Evolutionary conservation across 148 eudicot genomes (phyloP).

Genomic region (Heliosperma pusillum): DNA sequence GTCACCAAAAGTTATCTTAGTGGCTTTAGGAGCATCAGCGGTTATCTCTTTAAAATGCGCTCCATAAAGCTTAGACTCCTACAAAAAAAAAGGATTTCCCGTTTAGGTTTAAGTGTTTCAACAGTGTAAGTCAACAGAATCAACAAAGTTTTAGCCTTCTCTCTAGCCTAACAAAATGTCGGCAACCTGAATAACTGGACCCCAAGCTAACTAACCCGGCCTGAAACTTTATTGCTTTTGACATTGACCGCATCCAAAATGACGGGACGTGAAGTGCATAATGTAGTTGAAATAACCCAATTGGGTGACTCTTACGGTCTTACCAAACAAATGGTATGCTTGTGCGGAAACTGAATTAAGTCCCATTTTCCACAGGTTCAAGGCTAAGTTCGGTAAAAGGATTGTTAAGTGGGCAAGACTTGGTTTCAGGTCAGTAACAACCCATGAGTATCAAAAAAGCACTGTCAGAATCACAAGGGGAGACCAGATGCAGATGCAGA

Average conservation of each 20-base stretch:
- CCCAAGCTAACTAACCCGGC: not conserved
- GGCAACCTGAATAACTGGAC: not conserved
- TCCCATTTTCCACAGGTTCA: too few species aligned
- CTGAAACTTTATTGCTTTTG: not conserved
- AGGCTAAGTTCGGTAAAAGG: too few species aligned
- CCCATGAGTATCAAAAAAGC: not conserved
- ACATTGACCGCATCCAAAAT: not conserved
- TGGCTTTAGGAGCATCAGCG: constrained; percentile 88
- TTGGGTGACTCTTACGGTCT: too few species aligned
- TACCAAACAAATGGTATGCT: too few species aligned
- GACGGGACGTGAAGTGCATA: too few species aligned
- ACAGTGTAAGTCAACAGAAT: not conserved
- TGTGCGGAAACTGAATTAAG: too few species aligned
- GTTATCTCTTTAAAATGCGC: constrained; percentile 89
- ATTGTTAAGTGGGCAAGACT: too few species aligned
- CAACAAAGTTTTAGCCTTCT: not conserved
- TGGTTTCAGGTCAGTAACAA: not conserved
- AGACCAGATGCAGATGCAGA: not conserved
- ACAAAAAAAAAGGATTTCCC: constrained; percentile 13
- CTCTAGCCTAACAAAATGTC: not conserved
- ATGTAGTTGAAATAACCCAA: too few species aligned
- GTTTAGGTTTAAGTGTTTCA: not conserved
- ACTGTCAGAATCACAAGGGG: not conserved
- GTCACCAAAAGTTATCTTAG: constrained; percentile 65
- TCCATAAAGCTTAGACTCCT: constrained; percentile 97